phyloP scores from a whole-genome alignment of 2,329 filamentous ascomycete species.

The Botrytis fragariae region DNA sequence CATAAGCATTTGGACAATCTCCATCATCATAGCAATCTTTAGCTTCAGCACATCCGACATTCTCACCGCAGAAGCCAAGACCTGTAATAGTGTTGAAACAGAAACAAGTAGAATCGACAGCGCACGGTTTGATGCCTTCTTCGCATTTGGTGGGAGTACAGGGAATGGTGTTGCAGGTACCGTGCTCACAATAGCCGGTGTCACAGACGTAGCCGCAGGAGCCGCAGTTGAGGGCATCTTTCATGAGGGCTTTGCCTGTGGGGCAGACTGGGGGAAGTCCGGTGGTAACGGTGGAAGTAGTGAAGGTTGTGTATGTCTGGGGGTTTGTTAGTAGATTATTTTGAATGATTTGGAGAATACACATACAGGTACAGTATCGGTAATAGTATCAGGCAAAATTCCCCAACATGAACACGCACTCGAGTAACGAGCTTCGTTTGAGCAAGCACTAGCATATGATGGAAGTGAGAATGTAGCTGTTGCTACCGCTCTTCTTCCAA shows the following conservation, averaged over 20 bases:
- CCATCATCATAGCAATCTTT: conserved; percentile 12
- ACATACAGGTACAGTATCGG: neutral
- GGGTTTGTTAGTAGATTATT: neutral
- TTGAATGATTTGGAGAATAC: neutral
- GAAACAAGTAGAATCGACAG: conserved; percentile 5
- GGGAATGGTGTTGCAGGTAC: conserved; percentile 5
- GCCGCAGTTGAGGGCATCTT: conserved; percentile 15
- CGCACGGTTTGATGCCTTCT: conserved; percentile 17
- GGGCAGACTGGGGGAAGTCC: neutral
- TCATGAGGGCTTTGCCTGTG: conserved; percentile 13
- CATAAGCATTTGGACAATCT: conserved; percentile 15
- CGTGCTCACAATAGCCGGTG: conserved; percentile 18
- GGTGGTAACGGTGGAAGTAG: conserved; percentile 12
- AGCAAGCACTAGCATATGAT: conserved; percentile 19
- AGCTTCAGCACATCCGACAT: neutral
- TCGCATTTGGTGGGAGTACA: conserved; percentile 9
- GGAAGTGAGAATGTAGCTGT: conserved; percentile 16
- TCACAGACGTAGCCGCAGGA: conserved; percentile 17
- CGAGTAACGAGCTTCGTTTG: conserved; percentile 12
- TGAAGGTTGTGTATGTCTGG: conserved; percentile 13
- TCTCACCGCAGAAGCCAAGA: conserved; percentile 16
- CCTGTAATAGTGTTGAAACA: conserved; percentile 11
- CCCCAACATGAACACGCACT: conserved; percentile 23
- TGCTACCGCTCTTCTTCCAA: conserved; percentile 6
- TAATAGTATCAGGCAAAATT: conserved; percentile 1